These are phyloP conservation scores for Epichloe sibirici DNA, from an alignment of 2,329 filamentous ascomycete genomes.

Conservation along the genomic window DNA sequence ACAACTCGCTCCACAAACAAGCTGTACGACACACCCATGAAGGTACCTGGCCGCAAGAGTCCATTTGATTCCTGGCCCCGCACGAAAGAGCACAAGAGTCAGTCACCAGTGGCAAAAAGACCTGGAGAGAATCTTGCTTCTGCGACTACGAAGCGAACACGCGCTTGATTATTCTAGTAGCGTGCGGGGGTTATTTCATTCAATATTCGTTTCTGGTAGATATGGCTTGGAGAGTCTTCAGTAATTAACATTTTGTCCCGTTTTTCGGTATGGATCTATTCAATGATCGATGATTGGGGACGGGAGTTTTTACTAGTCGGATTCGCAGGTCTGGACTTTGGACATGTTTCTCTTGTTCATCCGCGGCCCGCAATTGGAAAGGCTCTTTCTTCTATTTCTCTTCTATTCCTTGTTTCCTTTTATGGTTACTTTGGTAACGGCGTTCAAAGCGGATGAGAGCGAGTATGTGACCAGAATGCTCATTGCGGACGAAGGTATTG, in stretches of 20 bases:
- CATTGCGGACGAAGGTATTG: slow-evolving; percentile 1
- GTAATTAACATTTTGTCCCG: background rate
- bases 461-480: slow-evolving; percentile 2
- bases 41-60: slow-evolving; percentile 29
- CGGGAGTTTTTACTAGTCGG: background rate
- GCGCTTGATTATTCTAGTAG: slow-evolving; percentile 14
- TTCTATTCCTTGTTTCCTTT: background rate
- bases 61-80: slow-evolving; percentile 59
- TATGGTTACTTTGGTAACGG: background rate
- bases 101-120: slow-evolving; percentile 34
- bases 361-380: background rate
- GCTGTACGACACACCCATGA: slow-evolving; percentile 32
- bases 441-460: slow-evolving; percentile 2
- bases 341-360: background rate
- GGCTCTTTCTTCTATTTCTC: background rate
- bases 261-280: background rate
- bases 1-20: slow-evolving; percentile 45
- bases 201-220: slow-evolving; percentile 1
- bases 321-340: background rate
- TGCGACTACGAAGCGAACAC: slow-evolving; percentile 23
- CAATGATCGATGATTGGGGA: background rate
- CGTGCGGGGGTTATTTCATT: background rate
- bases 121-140: slow-evolving; percentile 20
- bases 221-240: background rate
- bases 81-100: slow-evolving; percentile 41